These are phyloP conservation scores for Primulina huaijiensis DNA, from an alignment of 257 asterid species.

Conservation along the genomic window DNA sequence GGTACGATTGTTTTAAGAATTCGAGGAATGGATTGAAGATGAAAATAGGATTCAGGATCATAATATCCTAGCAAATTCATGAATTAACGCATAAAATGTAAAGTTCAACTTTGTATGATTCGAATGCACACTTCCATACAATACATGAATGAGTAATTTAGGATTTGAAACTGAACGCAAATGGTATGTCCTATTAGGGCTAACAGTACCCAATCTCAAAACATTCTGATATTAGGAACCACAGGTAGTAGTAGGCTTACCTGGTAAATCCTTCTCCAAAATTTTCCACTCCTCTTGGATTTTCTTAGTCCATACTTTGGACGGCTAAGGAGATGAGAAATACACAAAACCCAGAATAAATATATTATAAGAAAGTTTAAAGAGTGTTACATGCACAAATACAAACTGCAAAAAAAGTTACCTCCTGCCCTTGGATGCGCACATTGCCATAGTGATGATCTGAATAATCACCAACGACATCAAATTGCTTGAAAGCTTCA, in stretches of 20 bases:
- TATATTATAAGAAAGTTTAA: not conserved
- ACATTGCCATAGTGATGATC: slow-evolving; percentile 46
- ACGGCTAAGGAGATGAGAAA: slow-evolving; percentile 37
- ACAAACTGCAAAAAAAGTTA: slow-evolving; percentile 8
- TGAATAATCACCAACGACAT: slow-evolving; percentile 42
- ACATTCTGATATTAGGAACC: not conserved
- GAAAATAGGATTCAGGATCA: not conserved
- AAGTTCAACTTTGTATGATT: not conserved
- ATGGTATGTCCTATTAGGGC: not conserved
- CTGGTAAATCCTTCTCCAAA: slow-evolving; percentile 54
- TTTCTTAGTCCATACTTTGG: slow-evolving; percentile 49
- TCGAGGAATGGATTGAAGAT: not conserved
- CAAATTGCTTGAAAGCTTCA: slow-evolving; percentile 41
- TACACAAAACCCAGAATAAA: not conserved
- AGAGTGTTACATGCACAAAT: not conserved
- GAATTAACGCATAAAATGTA: not conserved
- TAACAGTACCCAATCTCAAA: not conserved
- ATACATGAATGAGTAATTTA: not conserved
- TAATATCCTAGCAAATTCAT: not conserved
- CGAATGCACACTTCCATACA: not conserved
- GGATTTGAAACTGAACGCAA: not conserved
- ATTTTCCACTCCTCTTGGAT: slow-evolving; percentile 63
- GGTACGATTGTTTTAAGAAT: not conserved
- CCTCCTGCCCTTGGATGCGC: slow-evolving; percentile 45
- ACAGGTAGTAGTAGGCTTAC: slow-evolving; percentile 26